phyloP scores from a whole-genome alignment of 2,329 filamentous ascomycete species.

The Phaeosphaeria sp. region DNA sequence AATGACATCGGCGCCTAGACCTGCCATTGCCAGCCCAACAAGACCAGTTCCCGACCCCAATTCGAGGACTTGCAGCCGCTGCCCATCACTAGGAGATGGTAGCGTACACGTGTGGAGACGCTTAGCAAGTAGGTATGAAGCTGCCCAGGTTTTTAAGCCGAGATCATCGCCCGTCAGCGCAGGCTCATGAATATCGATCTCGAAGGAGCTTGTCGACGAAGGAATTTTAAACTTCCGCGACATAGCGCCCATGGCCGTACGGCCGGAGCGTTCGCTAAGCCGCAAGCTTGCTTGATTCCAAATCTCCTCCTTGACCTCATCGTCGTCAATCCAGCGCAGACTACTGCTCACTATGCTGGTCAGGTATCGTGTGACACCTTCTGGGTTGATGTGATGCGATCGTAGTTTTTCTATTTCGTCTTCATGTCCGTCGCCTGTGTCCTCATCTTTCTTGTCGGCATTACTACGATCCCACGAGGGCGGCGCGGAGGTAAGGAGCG shows the following conservation, averaged over 20 bases:
- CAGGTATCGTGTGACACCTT: constrained; percentile 69
- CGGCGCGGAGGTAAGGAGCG: constrained; percentile 69
- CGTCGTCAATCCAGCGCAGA: constrained; percentile 71
- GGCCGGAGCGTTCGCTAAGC: constrained; percentile 84
- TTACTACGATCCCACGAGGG: constrained; percentile 67
- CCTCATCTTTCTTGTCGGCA: constrained; percentile 41
- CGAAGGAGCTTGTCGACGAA: constrained; percentile 46
- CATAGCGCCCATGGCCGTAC: constrained; percentile 70
- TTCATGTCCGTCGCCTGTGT: not conserved
- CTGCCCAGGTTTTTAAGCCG: constrained; percentile 95
- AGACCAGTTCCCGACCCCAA: constrained; percentile 90
- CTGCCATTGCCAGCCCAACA: constrained; percentile 83
- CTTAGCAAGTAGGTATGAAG: constrained; percentile 82
- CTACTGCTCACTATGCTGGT: constrained; percentile 71
- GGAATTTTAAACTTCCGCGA: constrained; percentile 67
- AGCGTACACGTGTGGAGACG: constrained; percentile 60
- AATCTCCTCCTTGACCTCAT: constrained; percentile 69
- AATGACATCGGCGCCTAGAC: constrained; percentile 70
- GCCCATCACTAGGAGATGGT: not conserved
- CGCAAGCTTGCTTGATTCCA: constrained; percentile 82
- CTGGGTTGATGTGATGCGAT: constrained; percentile 50
- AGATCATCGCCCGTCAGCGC: constrained; percentile 86
- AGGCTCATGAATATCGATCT: constrained; percentile 81
- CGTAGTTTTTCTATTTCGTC: constrained; percentile 4
- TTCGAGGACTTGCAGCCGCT: constrained; percentile 64